phyloP scores from a whole-genome alignment of 805 yeast species.

The Candida pseudofarinosa region DNA sequence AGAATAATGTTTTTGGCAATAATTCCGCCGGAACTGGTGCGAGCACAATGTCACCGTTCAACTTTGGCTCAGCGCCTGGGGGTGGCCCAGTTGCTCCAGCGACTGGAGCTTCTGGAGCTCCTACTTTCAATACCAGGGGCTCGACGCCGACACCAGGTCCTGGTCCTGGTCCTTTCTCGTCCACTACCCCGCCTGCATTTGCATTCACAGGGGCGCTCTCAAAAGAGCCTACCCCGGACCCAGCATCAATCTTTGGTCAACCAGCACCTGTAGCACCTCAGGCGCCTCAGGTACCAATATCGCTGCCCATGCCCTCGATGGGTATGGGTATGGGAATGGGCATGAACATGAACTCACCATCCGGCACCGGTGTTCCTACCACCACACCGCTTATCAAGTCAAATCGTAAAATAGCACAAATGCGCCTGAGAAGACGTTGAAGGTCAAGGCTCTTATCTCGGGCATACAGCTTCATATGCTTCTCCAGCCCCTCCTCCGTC shows the following conservation, averaged over 20 bases:
- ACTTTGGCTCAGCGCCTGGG: conserved; percentile 2
- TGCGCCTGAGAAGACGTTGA: conserved; percentile 29
- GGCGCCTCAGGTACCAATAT: neutral
- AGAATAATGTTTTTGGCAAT: neutral
- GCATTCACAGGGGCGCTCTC: conserved; percentile 20
- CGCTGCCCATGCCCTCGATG: neutral
- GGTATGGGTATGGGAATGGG: neutral
- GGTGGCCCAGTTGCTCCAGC: neutral
- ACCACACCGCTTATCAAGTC: conserved; percentile 18
- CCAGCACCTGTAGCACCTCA: conserved; percentile 1
- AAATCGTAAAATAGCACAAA: conserved; percentile 29
- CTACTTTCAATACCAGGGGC: conserved; percentile 1
- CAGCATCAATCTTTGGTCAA: conserved; percentile 28
- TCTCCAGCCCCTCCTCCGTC: too few species aligned
- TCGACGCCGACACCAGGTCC: conserved; percentile 2
- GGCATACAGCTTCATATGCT: too few species aligned
- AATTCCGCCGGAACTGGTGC: neutral
- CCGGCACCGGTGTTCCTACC: conserved; percentile 4
- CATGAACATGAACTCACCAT: conserved; percentile 3
- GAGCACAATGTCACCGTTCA: conserved; percentile 3
- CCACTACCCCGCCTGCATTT: conserved; percentile 9
- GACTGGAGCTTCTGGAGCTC: neutral
- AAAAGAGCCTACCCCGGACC: conserved; percentile 28
- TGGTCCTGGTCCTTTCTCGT: neutral
- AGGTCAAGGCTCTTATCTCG: too few species aligned